A percentile compares a stretch with the other conserved stretches of the same genome.
Conservation (phyloP, 345 rosid species). For the Bruguiera gymnorhiza region DNA sequence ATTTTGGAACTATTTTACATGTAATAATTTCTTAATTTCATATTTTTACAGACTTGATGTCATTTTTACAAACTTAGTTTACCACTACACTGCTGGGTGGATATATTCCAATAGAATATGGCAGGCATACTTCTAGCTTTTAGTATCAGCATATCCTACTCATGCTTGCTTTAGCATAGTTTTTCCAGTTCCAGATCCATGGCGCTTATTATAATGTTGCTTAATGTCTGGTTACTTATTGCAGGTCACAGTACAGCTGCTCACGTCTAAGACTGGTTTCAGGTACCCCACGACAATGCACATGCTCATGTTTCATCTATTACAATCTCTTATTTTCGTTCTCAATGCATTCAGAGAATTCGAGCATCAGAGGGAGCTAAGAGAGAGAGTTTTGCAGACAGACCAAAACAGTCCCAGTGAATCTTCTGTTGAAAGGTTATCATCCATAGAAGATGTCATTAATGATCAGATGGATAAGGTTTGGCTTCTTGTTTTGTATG, state of each 20-base stretch:
- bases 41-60: neutral
- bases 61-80: conserved; percentile 8
- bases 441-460: conserved; percentile 50
- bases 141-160: neutral
- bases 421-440: conserved; percentile 46
- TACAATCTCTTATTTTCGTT: conserved; percentile 13
- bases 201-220: conserved; percentile 1
- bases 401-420: conserved; percentile 59
- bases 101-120: conserved; percentile 4
- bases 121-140: conserved; percentile 1
- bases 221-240: conserved; percentile 12
- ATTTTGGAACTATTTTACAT: conserved; percentile 85
- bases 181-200: neutral
- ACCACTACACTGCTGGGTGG: conserved; percentile 2
- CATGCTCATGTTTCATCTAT: conserved; percentile 13
- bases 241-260: conserved; percentile 90
- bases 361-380: conserved; percentile 91
- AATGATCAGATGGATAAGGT: conserved; percentile 61
- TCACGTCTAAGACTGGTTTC: conserved; percentile 96
- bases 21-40: conserved; percentile 49
- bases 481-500: conserved; percentile 21
- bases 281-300: conserved; percentile 40
- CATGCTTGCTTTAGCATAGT: conserved; percentile 13
- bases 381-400: conserved; percentile 74
- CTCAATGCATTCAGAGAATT: conserved; percentile 63